phyloP scores from a whole-genome alignment of 164 flowering plant species.

The Nelumbo lutea region DNA sequence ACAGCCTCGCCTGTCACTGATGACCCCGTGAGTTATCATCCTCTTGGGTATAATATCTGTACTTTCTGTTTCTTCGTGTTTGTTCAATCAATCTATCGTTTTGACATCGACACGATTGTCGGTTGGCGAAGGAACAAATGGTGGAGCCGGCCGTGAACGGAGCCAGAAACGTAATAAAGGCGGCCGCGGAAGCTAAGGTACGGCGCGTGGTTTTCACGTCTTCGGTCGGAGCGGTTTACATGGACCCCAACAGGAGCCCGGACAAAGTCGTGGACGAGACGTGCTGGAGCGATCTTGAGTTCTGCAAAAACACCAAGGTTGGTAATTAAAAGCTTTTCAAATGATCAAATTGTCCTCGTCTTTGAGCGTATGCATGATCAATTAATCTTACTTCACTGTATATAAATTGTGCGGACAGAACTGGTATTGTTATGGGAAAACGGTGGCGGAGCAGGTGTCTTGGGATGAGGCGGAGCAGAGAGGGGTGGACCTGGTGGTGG shows the following conservation, averaged over 20 bases:
- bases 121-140: slow-evolving; percentile 60
- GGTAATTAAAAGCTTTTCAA: no score
- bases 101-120: background rate
- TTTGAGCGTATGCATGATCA: no score
- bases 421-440: slow-evolving; percentile 96
- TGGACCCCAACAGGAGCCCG: slow-evolving; percentile 82
- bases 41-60: no score
- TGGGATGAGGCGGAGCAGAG: slow-evolving; percentile 70
- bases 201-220: slow-evolving; percentile 89
- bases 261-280: slow-evolving; percentile 81
- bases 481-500: slow-evolving; percentile 75
- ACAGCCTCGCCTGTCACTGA: slow-evolving; percentile 3
- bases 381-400: no score
- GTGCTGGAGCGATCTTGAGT: slow-evolving; percentile 98
- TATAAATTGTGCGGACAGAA: slow-evolving; percentile 37
- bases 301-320: slow-evolving; percentile 95
- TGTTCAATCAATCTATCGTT: background rate
- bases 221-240: slow-evolving; percentile 87
- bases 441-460: slow-evolving; percentile 90
- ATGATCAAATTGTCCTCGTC: no score
- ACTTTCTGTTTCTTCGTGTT: background rate
- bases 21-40: background rate
- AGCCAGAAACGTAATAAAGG: slow-evolving; percentile 69
- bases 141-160: slow-evolving; percentile 97
- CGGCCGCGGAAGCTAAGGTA: slow-evolving; percentile 77